Conservation (phyloP, 441 rosid genomes). For the Pelargonium myrrhifolium region DNA sequence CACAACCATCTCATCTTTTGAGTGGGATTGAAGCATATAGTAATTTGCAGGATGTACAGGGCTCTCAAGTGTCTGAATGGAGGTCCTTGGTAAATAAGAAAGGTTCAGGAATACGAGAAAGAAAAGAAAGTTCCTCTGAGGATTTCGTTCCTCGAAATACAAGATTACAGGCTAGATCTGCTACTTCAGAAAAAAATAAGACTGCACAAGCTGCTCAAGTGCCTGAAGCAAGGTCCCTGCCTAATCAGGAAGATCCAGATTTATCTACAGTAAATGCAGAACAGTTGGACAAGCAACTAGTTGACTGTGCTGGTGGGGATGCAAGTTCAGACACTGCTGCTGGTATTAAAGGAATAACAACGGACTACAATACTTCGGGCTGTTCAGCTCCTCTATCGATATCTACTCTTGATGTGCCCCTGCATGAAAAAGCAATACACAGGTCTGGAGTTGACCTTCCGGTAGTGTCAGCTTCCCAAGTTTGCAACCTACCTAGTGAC, state of each 20-base stretch:
- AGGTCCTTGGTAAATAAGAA: background rate
- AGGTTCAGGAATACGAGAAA: background rate
- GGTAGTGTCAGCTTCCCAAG: slow-evolving; percentile 17
- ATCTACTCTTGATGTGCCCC: slow-evolving; percentile 14
- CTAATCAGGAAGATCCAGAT: background rate
- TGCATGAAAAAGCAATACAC: slow-evolving; percentile 16
- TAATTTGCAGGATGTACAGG: background rate
- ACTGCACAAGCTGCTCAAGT: background rate
- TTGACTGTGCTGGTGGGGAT: slow-evolving; percentile 14
- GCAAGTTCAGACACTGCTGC: slow-evolving; percentile 12
- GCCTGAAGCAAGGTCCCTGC: background rate
- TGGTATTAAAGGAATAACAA: slow-evolving; percentile 9
- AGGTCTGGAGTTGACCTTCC: slow-evolving; percentile 22
- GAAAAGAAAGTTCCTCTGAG: background rate
- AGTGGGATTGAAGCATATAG: background rate
- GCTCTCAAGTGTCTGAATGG: background rate
- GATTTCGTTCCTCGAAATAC: background rate
- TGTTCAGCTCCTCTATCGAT: slow-evolving; percentile 7
- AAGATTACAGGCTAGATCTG: background rate
- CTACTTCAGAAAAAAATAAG: background rate
- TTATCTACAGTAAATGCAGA: slow-evolving; percentile 1
- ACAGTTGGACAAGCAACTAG: background rate
- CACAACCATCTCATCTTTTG: background rate
- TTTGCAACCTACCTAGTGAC: slow-evolving; percentile 18
- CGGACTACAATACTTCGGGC: slow-evolving; percentile 6